Evolutionary conservation across 2,329 filamentous ascomycete species (phyloP).

Genomic region (Penicillium janthinellum): DNA sequence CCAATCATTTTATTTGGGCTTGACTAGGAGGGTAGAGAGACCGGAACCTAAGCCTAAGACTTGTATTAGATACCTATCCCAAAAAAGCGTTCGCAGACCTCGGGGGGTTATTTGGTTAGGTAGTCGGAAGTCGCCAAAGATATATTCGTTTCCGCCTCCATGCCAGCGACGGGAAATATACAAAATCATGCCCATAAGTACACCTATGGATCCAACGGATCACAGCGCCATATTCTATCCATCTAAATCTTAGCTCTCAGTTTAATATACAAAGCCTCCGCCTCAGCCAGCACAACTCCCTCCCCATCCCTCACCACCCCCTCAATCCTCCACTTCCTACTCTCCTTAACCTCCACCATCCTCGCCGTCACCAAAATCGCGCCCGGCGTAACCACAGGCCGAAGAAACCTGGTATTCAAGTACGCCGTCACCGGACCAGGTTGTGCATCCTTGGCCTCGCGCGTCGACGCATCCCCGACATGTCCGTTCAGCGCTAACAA

Average conservation of each 20-base stretch:
- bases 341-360: conserved; percentile 15
- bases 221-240: not conserved
- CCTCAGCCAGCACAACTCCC: conserved; percentile 11
- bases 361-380: conserved; percentile 16
- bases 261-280: conserved; percentile 20
- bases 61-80: too few relatives aligned
- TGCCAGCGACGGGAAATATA: too few relatives aligned
- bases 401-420: conserved; percentile 24
- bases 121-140: too few relatives aligned
- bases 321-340: conserved; percentile 22
- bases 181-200: too few relatives aligned
- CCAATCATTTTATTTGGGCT: too few relatives aligned
- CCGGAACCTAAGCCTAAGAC: too few relatives aligned
- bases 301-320: conserved; percentile 17
- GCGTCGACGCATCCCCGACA: conserved; percentile 2
- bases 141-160: too few relatives aligned
- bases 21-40: too few relatives aligned
- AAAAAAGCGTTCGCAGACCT: too few relatives aligned
- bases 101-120: too few relatives aligned
- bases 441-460: conserved; percentile 1
- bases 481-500: conserved; percentile 9
- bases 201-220: too few relatives aligned
- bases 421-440: conserved; percentile 24
- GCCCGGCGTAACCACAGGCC: conserved; percentile 22
- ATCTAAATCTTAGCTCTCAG: conserved; percentile 10